Conservation (phyloP, 1,284 basidiomycete species). For the Leccinum ponderosum region DNA sequence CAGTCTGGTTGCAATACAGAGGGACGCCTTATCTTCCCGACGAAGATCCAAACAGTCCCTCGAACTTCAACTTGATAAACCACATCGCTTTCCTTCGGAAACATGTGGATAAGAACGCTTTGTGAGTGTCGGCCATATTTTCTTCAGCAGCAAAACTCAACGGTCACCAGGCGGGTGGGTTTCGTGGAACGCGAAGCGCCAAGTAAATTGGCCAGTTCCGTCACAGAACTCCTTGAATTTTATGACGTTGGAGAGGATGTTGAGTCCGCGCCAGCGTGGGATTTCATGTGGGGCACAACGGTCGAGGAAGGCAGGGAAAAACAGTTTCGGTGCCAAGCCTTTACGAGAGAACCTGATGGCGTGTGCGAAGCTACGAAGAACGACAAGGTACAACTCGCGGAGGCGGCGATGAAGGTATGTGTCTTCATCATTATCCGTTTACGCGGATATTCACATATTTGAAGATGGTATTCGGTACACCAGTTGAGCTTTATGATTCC, state of each 20-base stretch:
- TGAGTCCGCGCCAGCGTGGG: constrained; percentile 51
- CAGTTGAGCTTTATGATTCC: constrained; percentile 63
- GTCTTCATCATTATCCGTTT: background rate
- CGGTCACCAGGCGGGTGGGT: constrained; percentile 51
- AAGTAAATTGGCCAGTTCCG: constrained; percentile 44
- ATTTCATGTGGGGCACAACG: constrained; percentile 69
- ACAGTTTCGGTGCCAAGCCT: constrained; percentile 56
- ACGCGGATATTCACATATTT: constrained; percentile 5
- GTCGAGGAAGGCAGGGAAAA: constrained; percentile 79
- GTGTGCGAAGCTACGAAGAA: constrained; percentile 34
- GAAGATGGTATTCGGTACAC: constrained; percentile 78
- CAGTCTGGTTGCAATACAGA: constrained; percentile 72
- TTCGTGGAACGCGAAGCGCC: constrained; percentile 46
- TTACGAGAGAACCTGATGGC: constrained; percentile 48
- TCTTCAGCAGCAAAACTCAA: constrained; percentile 13
- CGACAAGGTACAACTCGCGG: constrained; percentile 54
- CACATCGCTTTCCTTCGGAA: constrained; percentile 81
- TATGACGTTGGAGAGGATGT: constrained; percentile 53
- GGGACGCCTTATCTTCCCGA: constrained; percentile 72
- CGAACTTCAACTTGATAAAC: constrained; percentile 72
- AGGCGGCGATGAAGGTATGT: constrained; percentile 69
- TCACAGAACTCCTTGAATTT: constrained; percentile 46
- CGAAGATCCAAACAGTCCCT: constrained; percentile 62
- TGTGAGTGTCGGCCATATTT: constrained; percentile 54
- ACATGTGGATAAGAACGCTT: constrained; percentile 79